These are phyloP conservation scores for Colletotrichum lindemuthianum DNA, from an alignment of 2,329 filamentous ascomycete species.

Conservation along the genomic window DNA sequence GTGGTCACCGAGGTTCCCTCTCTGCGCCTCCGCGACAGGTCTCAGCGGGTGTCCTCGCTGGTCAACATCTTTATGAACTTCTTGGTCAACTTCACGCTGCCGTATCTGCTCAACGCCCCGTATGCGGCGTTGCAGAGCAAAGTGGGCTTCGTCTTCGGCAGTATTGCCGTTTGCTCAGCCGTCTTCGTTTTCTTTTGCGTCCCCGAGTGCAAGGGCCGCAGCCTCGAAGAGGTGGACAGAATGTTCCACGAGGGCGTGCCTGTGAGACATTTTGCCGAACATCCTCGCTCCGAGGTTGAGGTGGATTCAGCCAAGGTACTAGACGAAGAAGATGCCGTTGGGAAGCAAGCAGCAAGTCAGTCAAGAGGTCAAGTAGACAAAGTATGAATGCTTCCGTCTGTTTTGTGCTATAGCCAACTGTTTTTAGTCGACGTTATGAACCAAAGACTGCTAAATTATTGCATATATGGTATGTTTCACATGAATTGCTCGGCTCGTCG, in stretches of 20 bases:
- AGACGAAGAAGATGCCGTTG: slow-evolving; percentile 21
- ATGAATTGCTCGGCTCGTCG: too few species aligned
- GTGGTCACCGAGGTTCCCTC: slow-evolving; percentile 48
- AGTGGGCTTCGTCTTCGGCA: slow-evolving; percentile 38
- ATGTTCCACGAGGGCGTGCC: slow-evolving; percentile 37
- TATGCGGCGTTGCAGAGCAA: slow-evolving; percentile 33
- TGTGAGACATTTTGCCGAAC: slow-evolving; percentile 37
- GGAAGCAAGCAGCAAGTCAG: background rate
- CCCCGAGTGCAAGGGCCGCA: slow-evolving; percentile 40
- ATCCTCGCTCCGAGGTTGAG: slow-evolving; percentile 19
- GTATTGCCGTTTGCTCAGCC: slow-evolving; percentile 32
- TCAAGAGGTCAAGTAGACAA: slow-evolving; percentile 1
- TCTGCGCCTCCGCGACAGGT: slow-evolving; percentile 24
- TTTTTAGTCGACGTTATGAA: too few species aligned
- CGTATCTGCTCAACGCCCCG: slow-evolving; percentile 36
- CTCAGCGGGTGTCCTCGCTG: slow-evolving; percentile 33
- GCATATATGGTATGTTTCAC: too few species aligned
- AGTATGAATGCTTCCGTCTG: background rate
- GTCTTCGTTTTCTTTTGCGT: slow-evolving; percentile 37
- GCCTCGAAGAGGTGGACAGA: slow-evolving; percentile 41
- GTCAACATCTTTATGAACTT: slow-evolving; percentile 37
- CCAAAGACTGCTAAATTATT: too few species aligned
- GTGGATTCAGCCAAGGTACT: background rate
- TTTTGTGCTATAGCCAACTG: background rate
- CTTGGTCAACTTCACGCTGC: slow-evolving; percentile 38